Conservation (phyloP, 495 filamentous ascomycete species). For the Podospora sp. region DNA sequence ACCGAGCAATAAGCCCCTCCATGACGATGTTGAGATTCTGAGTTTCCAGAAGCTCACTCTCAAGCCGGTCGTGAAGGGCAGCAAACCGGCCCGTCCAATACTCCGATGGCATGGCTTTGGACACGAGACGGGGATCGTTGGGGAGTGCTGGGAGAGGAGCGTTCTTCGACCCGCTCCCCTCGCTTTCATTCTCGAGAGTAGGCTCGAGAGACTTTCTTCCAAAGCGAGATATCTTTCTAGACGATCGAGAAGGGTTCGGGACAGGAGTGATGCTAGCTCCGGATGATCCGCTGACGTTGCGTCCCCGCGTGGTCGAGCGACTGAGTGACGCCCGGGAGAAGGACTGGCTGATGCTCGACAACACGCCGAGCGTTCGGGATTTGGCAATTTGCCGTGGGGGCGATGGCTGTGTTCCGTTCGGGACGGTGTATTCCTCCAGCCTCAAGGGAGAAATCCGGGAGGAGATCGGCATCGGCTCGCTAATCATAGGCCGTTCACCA, state of each 20-base stretch:
- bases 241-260: background rate
- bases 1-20: slow-evolving; percentile 24
- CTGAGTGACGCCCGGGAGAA: slow-evolving; percentile 39
- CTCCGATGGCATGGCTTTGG: slow-evolving; percentile 34
- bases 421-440: background rate
- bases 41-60: slow-evolving; percentile 45
- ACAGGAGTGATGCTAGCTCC: background rate
- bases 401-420: slow-evolving; percentile 16
- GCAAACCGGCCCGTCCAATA: slow-evolving; percentile 63
- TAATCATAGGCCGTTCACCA: slow-evolving; percentile 4
- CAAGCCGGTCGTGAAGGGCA: slow-evolving; percentile 55
- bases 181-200: background rate
- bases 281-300: slow-evolving; percentile 27
- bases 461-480: background rate
- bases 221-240: slow-evolving; percentile 3
- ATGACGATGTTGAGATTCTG: slow-evolving; percentile 35
- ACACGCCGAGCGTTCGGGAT: slow-evolving; percentile 42
- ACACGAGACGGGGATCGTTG: slow-evolving; percentile 27
- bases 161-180: background rate
- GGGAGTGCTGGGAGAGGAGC: slow-evolving; percentile 1
- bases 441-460: background rate
- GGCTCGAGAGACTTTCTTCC: slow-evolving; percentile 16
- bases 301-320: slow-evolving; percentile 24
- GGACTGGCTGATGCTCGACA: slow-evolving; percentile 43
- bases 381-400: slow-evolving; percentile 29